phyloP scores from a whole-genome alignment of 164 flowering plant genomes.

The Vitis riparia region DNA sequence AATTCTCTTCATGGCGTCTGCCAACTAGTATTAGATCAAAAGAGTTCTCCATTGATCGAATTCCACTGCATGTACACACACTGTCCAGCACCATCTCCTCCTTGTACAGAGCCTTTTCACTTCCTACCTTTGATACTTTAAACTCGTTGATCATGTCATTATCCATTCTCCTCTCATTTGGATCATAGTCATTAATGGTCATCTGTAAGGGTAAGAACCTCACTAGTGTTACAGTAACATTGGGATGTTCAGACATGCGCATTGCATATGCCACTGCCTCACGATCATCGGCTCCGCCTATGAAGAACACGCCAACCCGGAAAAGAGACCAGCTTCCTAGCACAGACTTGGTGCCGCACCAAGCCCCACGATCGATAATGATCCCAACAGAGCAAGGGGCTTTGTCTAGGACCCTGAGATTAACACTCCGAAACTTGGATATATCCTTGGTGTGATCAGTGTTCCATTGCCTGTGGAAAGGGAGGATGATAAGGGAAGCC shows the following conservation, averaged over 20 bases:
- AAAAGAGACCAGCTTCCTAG: conserved; percentile 4
- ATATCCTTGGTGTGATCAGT: conserved; percentile 22
- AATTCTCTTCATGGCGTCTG: conserved; percentile 22
- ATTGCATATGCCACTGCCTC: conserved; percentile 47
- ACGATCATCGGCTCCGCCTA: conserved; percentile 53
- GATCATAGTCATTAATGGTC: conserved; percentile 13
- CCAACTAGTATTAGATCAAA: conserved; percentile 54
- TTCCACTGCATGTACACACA: conserved; percentile 10
- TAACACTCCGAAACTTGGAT: conserved; percentile 20
- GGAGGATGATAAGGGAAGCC: conserved; percentile 42
- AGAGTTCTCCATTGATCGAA: conserved; percentile 12
- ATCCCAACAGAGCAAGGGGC: conserved; percentile 62
- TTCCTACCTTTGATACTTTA: conserved; percentile 5
- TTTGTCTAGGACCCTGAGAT: conserved; percentile 32
- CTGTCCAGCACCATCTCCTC: conserved; percentile 46
- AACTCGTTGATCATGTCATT: conserved; percentile 23
- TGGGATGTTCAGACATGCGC: conserved; percentile 36
- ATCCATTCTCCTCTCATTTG: conserved; percentile 24
- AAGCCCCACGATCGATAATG: conserved; percentile 36
- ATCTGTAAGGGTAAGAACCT: conserved; percentile 12
- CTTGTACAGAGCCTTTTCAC: conserved; percentile 22
- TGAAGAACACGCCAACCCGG: conserved; percentile 36
- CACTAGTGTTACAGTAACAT: conserved; percentile 33
- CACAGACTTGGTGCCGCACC: conserved; percentile 9
- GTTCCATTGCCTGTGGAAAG: conserved; percentile 53